These are phyloP conservation scores for Chaetomium sp. DNA, from an alignment of 2,329 filamentous ascomycete species.

Conservation along the genomic window DNA sequence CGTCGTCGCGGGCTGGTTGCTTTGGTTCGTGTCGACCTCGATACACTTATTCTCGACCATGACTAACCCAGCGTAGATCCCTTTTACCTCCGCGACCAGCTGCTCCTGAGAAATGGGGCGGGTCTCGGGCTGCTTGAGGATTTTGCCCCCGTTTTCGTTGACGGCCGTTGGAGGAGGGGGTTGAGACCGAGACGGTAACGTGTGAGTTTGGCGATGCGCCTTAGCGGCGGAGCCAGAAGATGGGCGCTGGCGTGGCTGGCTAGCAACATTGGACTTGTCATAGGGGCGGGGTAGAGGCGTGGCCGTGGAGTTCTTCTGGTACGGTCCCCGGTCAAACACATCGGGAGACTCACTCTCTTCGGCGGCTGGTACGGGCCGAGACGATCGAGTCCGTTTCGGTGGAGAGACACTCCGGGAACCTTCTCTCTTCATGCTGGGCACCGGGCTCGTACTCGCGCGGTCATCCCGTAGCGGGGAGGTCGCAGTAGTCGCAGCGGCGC, in stretches of 20 bases:
- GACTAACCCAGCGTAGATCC: conserved; percentile 74
- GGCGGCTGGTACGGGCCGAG: conserved; percentile 2
- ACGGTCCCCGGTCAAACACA: conserved; percentile 13
- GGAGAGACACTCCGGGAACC: conserved; percentile 16
- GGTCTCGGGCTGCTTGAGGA: conserved; percentile 51
- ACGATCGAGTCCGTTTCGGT: conserved; percentile 16
- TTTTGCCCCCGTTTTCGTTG: conserved; percentile 16
- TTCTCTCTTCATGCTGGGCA: conserved; percentile 1
- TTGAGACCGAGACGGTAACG: not conserved
- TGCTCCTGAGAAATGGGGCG: conserved; percentile 70
- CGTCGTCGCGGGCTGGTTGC: conserved; percentile 37
- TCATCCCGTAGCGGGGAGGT: too few species aligned
- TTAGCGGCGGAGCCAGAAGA: conserved; percentile 12
- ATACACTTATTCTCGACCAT: conserved; percentile 88
- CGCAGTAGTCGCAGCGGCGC: not conserved
- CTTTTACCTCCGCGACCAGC: conserved; percentile 72
- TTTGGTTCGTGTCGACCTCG: conserved; percentile 64
- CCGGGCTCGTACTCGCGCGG: too few species aligned
- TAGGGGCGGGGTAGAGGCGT: conserved; percentile 10
- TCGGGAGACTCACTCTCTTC: not conserved
- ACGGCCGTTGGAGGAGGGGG: conserved; percentile 2
- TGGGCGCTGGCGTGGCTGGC: conserved; percentile 13
- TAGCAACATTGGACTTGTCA: conserved; percentile 20
- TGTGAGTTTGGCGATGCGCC: conserved; percentile 8
- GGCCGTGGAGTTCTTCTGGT: conserved; percentile 12